Evolutionary conservation across 495 filamentous ascomycete species (phyloP), one percentile per base, ranked within the genome.

Genomic region (Aspergillus saccharolyticus): DNA sequence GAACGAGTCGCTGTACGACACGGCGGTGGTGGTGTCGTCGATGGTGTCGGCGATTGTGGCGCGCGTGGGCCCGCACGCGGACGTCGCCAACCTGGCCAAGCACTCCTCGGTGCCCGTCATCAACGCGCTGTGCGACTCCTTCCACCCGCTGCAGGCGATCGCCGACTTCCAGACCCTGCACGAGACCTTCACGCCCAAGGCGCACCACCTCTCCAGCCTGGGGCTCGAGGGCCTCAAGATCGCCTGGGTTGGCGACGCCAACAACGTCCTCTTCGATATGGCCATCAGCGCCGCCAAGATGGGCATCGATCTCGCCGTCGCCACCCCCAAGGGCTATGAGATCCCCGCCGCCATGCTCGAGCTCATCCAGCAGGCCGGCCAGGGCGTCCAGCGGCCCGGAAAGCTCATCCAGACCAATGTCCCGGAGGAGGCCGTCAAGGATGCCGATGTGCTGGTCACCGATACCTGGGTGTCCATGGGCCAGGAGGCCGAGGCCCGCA

Each of bases 381-480:
- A 79, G 42, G 78, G 78, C 25, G 76, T 86, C 3, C 30, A 75
- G 3, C 71, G 68, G 3, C 77, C 84, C n/a, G 90, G 90, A 9
- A 83, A 79, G 57, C 74, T 96, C 12, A 75, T 74, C 12, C 86
- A 96, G 71, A 92, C 88, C 12, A 84, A 78, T 16, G 77, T 88
- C 2, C 94, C 94, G 2, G 89, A 93, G 66, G 89, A 95, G 65
- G 94, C 94, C 0, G 84, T 97, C 59, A 89, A 88, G 78, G 78
- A 86, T 57, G 93, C 94, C 1, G 89, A 97, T 64, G 79, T 98
- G 44, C 75, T 98, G 18, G 89, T 97, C 0, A 98, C 94, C 0
- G 94, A 98, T 65, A 98, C 94, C 9, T 98, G 93, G 93, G 80
- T 96, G 12, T 95, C 89, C 0, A 97, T 97, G 94, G 94, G 94